phyloP scores from a whole-genome alignment of 129 eudicot species.

The Oenanthe sinensis region DNA sequence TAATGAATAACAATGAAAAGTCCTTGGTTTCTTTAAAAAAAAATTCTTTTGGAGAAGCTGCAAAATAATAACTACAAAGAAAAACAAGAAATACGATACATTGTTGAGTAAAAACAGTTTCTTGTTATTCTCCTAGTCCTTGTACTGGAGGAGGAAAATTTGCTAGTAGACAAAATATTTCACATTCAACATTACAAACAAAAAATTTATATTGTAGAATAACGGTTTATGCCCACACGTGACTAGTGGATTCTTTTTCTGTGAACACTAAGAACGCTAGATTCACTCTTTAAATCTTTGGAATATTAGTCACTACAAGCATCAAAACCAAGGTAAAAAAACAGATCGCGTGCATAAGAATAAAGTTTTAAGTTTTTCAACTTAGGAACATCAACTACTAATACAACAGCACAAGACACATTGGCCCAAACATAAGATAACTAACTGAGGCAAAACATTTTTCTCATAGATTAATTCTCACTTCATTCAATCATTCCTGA shows the following conservation, averaged over 20 bases:
- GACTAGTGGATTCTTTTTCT: neutral
- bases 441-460: neutral
- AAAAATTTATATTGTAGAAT: neutral
- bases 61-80: neutral
- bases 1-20: too few relatives aligned
- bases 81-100: neutral
- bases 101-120: neutral
- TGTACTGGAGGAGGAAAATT: neutral
- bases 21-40: too few relatives aligned
- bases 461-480: slow-evolving; percentile 1
- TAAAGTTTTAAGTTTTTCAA: neutral
- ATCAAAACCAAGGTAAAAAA: neutral
- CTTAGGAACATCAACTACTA: neutral
- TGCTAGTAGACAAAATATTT: neutral
- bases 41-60: neutral
- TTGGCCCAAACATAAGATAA: too few relatives aligned
- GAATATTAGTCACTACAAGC: neutral
- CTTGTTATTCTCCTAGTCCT: neutral
- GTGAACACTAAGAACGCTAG: neutral
- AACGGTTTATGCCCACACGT: neutral
- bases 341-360: neutral
- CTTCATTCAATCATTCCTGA: neutral
- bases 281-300: neutral
- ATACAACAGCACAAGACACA: neutral
- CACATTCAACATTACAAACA: neutral